Base-by-base conservation (phyloP, 768 basidiomycete species). In the Lyophyllum semitale region DNA sequence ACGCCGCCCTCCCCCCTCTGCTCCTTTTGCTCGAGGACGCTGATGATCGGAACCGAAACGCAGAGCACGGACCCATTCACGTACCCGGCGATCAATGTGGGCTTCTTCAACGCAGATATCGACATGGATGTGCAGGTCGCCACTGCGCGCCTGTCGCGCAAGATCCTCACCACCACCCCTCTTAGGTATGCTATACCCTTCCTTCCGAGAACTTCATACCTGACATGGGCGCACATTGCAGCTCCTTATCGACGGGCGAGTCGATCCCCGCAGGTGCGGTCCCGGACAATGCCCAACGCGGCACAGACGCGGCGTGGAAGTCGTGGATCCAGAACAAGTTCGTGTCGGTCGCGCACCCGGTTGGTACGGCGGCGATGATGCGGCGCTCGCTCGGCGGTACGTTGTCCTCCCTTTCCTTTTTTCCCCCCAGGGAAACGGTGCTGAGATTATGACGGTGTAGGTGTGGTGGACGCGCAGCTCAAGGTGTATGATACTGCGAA, bases 41-140 rank as follows among this genome's bases (percentile, higher is more conserved):
- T 30, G 29, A 30, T 38, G 17, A 38, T 5, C 25, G 12, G 3
- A n/a, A 3, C n/a, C 26, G 25, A 1, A 15, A 13, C 46, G 4
- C 41, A 83, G 78, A 77, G 73, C 30, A 71, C 69, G 8, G 65
- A 82, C 57, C 79, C 83, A 0, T 83, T 81, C 68, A 68, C 65
- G 0, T 68, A 77, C 54, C 84, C 84, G 4, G 53, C 68, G 7
- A 72, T 83, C 59, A 73, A 69, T 18, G 79, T 77, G 44, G 81
- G 81, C 61, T 84, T 79, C 66, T 84, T 83, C 69, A 66, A 67
- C 55, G 71, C 77, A 15, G 73, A 74, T 37, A 73, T 77, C 42
- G 84, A 85, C 64, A 63, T 83, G 23, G 70, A 74, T 45, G 72
- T 83, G 2, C 81, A 83, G 62, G 69, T 80, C 15, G 82, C 80